phyloP scores from a whole-genome alignment of 345 rosid species.

The Corchorus olitorius region DNA sequence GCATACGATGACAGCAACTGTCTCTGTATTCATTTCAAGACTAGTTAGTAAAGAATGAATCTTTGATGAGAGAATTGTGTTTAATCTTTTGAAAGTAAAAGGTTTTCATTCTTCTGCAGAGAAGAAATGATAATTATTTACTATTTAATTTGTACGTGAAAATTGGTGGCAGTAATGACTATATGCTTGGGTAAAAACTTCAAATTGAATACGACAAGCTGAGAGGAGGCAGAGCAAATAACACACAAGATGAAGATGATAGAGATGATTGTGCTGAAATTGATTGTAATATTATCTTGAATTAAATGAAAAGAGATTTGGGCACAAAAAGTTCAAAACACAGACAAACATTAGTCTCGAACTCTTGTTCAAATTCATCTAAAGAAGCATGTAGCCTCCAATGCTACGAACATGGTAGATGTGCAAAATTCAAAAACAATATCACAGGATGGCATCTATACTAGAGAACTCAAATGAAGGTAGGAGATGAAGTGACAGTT shows the following conservation, averaged over 20 bases:
- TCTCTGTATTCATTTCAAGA: slow-evolving; percentile 36
- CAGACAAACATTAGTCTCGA: neutral
- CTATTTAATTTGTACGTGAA: neutral
- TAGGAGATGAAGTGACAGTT: neutral
- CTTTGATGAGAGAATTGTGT: neutral
- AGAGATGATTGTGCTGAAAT: neutral
- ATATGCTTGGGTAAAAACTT: neutral
- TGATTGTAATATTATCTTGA: neutral
- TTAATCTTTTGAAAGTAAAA: neutral
- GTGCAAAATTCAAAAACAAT: neutral
- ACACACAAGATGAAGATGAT: neutral
- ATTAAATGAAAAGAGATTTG: neutral
- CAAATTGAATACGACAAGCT: neutral
- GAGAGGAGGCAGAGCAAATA: neutral
- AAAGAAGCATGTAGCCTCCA: neutral
- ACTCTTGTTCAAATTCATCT: neutral
- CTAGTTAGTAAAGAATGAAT: neutral
- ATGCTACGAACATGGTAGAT: neutral
- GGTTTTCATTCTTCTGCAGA: neutral
- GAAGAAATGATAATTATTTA: neutral
- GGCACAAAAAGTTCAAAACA: neutral
- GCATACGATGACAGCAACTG: slow-evolving; percentile 36
- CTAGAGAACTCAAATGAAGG: neutral
- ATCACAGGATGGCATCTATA: neutral
- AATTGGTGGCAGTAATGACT: neutral